phyloP scores from a whole-genome alignment of 2,329 filamentous ascomycete genomes.

The Hypoxylon sp. region DNA sequence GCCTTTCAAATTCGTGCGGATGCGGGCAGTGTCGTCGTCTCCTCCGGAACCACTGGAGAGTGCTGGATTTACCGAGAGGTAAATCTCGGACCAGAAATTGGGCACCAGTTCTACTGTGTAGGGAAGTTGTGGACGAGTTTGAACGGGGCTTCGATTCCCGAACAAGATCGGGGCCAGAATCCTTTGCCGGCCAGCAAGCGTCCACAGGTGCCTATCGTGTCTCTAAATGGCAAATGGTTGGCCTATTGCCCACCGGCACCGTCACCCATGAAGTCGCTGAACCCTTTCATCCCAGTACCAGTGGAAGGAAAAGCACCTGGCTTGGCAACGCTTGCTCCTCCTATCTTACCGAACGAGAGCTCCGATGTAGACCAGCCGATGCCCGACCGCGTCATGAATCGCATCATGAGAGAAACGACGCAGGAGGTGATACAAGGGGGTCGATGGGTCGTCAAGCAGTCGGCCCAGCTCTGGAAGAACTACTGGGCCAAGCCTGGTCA shows the following conservation, averaged over 20 bases:
- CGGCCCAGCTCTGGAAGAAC: conserved; percentile 78
- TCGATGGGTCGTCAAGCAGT: conserved; percentile 79
- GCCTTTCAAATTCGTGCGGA: conserved; percentile 78
- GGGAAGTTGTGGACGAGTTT: conserved; percentile 93
- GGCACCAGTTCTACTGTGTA: conserved; percentile 67
- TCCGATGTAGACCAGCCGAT: conserved; percentile 77
- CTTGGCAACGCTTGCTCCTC: conserved; percentile 68
- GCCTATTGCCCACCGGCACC: conserved; percentile 78
- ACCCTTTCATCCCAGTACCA: conserved; percentile 69
- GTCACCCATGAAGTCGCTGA: conserved; percentile 73
- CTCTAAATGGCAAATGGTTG: conserved; percentile 77
- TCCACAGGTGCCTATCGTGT: conserved; percentile 69
- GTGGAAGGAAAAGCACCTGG: conserved; percentile 64
- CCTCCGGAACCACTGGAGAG: conserved; percentile 86
- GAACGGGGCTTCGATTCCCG: conserved; percentile 63
- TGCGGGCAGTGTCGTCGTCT: conserved; percentile 73
- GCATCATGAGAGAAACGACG: conserved; percentile 79
- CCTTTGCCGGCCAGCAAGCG: conserved; percentile 51
- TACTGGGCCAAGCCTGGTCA: conserved; percentile 72
- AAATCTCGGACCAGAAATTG: conserved; percentile 52
- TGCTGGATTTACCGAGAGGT: conserved; percentile 77
- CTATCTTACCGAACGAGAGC: conserved; percentile 71
- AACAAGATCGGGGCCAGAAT: conserved; percentile 53
- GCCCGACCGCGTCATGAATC: conserved; percentile 75
- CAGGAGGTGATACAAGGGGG: conserved; percentile 79